Evolutionary conservation across 2,329 filamentous ascomycete genomes (phyloP), one percentile per base, ranked within the genome.

Genomic region (Macrophomina pseudophaseolina): DNA sequence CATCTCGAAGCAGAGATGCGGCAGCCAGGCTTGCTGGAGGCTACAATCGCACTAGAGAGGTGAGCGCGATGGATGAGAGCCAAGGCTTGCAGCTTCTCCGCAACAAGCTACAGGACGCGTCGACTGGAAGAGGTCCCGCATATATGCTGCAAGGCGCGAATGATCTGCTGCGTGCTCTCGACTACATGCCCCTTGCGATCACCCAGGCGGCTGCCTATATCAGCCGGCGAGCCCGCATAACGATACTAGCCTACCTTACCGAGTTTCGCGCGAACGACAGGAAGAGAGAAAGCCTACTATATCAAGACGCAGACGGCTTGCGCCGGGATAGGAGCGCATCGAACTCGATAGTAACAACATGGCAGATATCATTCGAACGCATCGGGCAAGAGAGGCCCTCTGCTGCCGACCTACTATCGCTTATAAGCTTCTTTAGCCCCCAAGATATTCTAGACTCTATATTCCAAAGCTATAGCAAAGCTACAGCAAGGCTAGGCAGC

Each of bases 341-440:
- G 40, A 78, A 81, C 60, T 76, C 79, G 1, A 70, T 82, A 1
- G 71, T 79, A 1, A 56, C 66, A 0, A 81, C 78, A 0, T 82
- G 75, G 78, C 74, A 78, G 5, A 69, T 73, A 0, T 73, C 72
- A 0, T 74, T 74, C 51, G 66, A 76, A 64, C 71, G 79, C n/a
- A 79, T 84, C 46, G 76, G 72, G 9, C 66, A 69, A 1, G 66
- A 30, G 28, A 60, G 16, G n/a, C 67, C 67, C 0, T 46, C 74
- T 4, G 83, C 82, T 8, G 74, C 81, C 2, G 70, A 81, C 14
- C 70, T 84, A 9, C 68, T 85, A 0, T 81, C 80, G 0, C 73
- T 84, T 5, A 80, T 84, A 78, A 82, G 81, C 73, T 80, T 81
- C 66, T 84, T 81, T 68, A 75, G 84, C 59, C 72, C 73, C 23